Evolutionary conservation across 805 yeast species (phyloP).

Genomic region (Spathaspora girioi): DNA sequence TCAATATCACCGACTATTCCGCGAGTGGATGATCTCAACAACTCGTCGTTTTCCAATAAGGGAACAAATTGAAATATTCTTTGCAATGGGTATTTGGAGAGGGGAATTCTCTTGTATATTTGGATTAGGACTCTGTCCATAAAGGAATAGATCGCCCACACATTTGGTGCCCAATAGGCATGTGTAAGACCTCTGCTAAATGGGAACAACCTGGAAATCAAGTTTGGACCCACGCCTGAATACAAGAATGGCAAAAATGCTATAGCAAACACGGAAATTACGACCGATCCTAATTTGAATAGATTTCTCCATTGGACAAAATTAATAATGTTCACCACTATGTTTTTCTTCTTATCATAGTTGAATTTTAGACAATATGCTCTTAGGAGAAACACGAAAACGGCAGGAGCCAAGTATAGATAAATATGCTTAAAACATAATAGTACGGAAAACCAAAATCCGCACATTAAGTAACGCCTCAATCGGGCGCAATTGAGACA

Average conservation of each 20-base stretch:
- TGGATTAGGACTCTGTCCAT: constrained; percentile 65
- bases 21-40: constrained; percentile 50
- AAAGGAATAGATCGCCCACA: constrained; percentile 93
- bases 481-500: constrained; percentile 70
- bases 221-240: constrained; percentile 57
- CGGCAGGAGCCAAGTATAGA: constrained; percentile 91
- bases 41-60: constrained; percentile 28
- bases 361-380: constrained; percentile 59
- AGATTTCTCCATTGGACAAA: constrained; percentile 53
- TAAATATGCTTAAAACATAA: constrained; percentile 94
- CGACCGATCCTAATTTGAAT: constrained; percentile 59
- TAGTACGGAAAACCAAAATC: constrained; percentile 65
- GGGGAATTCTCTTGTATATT: constrained; percentile 33
- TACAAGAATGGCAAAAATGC: constrained; percentile 80
- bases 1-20: constrained; percentile 91
- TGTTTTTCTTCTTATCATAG: constrained; percentile 19
- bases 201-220: constrained; percentile 77
- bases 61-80: constrained; percentile 45
- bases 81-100: constrained; percentile 25
- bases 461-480: constrained; percentile 55
- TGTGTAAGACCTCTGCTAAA: constrained; percentile 94
- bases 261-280: constrained; percentile 53
- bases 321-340: constrained; percentile 27
- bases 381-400: constrained; percentile 72
- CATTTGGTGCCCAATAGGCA: constrained; percentile 98